Conservation (phyloP, 2,329 filamentous ascomycete genomes). For the Calonectria multiphialidica region DNA sequence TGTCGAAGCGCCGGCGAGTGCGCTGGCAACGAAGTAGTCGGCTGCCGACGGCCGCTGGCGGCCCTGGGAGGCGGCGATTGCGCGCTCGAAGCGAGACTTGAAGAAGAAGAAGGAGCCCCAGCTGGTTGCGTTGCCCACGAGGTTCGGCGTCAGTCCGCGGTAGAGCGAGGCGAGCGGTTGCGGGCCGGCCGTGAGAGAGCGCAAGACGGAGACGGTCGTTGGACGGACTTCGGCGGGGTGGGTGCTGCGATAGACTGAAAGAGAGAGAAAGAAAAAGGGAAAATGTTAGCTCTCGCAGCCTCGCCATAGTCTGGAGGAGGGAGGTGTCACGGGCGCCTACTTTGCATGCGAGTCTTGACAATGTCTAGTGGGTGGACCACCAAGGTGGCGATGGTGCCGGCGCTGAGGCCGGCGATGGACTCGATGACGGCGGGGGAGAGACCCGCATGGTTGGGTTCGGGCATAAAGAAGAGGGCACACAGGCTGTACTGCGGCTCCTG, state of each 20-base stretch:
- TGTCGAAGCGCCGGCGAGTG: conserved; percentile 77
- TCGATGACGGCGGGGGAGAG: conserved; percentile 85
- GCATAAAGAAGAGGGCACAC: conserved; percentile 54
- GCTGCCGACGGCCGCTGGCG: conserved; percentile 55
- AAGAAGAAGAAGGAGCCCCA: conserved; percentile 95
- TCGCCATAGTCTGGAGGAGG: no score
- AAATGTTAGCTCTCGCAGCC: conserved; percentile 14
- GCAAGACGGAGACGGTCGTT: conserved; percentile 66
- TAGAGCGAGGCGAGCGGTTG: conserved; percentile 80
- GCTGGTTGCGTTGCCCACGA: conserved; percentile 89
- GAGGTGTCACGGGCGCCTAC: conserved; percentile 58
- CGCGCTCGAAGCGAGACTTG: conserved; percentile 68
- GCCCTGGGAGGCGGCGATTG: conserved; percentile 49
- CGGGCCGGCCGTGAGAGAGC: conserved; percentile 61
- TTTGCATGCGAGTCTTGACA: conserved; percentile 95
- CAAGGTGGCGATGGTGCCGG: conserved; percentile 87
- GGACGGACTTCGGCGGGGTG: conserved; percentile 52
- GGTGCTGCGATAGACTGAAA: conserved; percentile 63
- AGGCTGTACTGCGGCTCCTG: conserved; percentile 18
- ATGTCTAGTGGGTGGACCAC: conserved; percentile 94
- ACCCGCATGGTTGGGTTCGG: conserved; percentile 64
- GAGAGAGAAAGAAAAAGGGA: background rate
- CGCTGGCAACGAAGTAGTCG: conserved; percentile 87
- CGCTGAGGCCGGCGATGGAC: conserved; percentile 89
- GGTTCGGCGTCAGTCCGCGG: conserved; percentile 88